Conservation (phyloP, 1,139 yeast species). For the Suhomyces terraborum region DNA sequence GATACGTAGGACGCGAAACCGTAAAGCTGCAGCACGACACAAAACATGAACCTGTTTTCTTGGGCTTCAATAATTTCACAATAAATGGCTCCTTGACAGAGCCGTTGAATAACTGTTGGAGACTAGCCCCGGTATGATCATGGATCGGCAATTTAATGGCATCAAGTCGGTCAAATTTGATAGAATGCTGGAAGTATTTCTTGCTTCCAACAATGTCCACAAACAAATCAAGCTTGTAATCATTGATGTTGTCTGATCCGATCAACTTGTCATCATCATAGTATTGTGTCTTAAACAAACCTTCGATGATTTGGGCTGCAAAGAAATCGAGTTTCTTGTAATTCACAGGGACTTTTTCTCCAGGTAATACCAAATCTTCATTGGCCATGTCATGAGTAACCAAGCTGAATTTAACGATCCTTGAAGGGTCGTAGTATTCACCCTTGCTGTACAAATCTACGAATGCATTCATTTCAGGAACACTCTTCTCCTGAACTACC, state of each 20-base stretch:
- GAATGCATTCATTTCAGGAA: slow-evolving; percentile 26
- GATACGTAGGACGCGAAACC: slow-evolving; percentile 37
- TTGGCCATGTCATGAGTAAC: slow-evolving; percentile 40
- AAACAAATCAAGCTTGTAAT: slow-evolving; percentile 40
- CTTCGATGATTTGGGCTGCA: slow-evolving; percentile 43
- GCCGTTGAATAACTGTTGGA: slow-evolving; percentile 32
- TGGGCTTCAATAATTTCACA: slow-evolving; percentile 42
- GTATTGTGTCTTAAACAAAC: slow-evolving; percentile 29
- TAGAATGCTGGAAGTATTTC: slow-evolving; percentile 36
- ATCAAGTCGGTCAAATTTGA: slow-evolving; percentile 35
- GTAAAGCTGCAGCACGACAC: slow-evolving; percentile 43
- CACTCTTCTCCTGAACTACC: slow-evolving; percentile 33
- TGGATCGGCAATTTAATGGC: slow-evolving; percentile 36
- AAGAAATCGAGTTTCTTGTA: slow-evolving; percentile 45
- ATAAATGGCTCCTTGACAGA: slow-evolving; percentile 38
- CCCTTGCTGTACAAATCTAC: slow-evolving; percentile 25
- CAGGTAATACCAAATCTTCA: slow-evolving; percentile 40
- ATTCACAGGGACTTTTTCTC: slow-evolving; percentile 37
- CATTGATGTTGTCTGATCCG: slow-evolving; percentile 24
- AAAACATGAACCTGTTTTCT: slow-evolving; percentile 31
- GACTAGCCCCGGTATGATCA: slow-evolving; percentile 25
- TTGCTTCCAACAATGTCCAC: slow-evolving; percentile 47
- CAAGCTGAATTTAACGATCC: slow-evolving; percentile 26
- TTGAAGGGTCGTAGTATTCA: slow-evolving; percentile 26
- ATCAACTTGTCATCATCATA: slow-evolving; percentile 25